These are phyloP conservation scores for Papilionanthe hybrid DNA, from an alignment of 116 monocot species.

Conservation along the genomic window DNA sequence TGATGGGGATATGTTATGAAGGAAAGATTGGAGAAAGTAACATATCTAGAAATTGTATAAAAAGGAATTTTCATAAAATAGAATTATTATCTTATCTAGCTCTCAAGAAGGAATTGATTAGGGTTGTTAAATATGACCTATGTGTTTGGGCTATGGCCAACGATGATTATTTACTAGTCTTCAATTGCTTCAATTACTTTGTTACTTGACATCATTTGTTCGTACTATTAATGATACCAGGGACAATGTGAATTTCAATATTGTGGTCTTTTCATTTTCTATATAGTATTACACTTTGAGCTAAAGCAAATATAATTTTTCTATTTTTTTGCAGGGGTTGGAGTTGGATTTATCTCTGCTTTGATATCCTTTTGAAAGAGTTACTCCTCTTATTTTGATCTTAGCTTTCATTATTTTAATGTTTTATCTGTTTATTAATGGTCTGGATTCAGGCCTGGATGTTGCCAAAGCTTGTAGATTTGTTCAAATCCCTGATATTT, in stretches of 20 bases:
- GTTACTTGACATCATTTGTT: neutral
- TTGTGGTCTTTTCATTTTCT: neutral
- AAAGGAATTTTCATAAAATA: neutral
- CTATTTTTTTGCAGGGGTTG: conserved; percentile 60
- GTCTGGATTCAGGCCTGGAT: neutral
- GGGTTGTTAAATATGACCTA: neutral
- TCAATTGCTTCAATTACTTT: neutral
- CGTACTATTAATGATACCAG: neutral
- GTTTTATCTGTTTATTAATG: neutral
- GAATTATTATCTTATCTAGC: neutral
- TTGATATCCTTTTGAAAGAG: conserved; percentile 75
- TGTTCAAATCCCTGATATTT: neutral
- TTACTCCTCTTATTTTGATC: neutral
- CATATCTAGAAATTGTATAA: neutral
- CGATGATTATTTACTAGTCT: neutral
- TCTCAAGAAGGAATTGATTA: neutral
- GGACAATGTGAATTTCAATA: neutral
- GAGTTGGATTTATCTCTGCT: conserved; percentile 96
- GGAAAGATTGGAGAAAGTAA: neutral
- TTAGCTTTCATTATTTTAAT: neutral
- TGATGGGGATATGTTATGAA: neutral
- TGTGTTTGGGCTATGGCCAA: neutral
- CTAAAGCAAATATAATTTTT: conserved; percentile 1
- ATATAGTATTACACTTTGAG: neutral
- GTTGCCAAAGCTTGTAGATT: neutral